phyloP scores from a whole-genome alignment of 176 grass and related monocot species.

The Lolium rigidum region DNA sequence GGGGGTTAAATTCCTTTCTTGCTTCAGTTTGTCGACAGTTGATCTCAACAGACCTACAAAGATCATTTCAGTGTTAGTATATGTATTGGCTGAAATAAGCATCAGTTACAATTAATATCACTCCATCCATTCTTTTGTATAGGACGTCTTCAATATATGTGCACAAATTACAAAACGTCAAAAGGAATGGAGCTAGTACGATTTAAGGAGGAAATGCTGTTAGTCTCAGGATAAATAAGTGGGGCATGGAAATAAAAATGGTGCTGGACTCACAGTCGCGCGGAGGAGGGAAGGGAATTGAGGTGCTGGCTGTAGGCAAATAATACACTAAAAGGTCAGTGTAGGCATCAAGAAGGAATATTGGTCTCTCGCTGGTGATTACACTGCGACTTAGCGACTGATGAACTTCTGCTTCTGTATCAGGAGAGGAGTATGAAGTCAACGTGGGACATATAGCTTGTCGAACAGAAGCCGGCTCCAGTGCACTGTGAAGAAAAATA shows the following conservation, averaged over 20 bases:
- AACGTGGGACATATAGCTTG: constrained; percentile 84
- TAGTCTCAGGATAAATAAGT: constrained; percentile 6
- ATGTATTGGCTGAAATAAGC: not conserved
- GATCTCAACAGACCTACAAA: constrained; percentile 75
- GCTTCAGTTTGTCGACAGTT: constrained; percentile 73
- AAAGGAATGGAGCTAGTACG: not conserved
- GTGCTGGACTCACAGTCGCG: constrained; percentile 70
- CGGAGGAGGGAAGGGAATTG: constrained; percentile 84
- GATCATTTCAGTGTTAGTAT: constrained; percentile 14
- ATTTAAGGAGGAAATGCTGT: not conserved
- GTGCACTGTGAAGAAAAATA: constrained; percentile 58
- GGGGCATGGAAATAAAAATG: not conserved
- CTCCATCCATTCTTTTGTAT: not conserved
- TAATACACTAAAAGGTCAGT: constrained; percentile 87
- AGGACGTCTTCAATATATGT: not conserved
- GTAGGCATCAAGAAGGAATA: constrained; percentile 93
- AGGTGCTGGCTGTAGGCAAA: constrained; percentile 58
- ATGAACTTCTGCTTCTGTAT: constrained; percentile 69
- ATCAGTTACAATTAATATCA: not conserved
- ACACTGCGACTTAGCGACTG: constrained; percentile 75
- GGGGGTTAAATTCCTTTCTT: constrained; percentile 82
- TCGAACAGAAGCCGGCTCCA: constrained; percentile 73
- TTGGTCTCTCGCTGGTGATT: constrained; percentile 74
- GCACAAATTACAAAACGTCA: not conserved
- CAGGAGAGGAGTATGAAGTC: constrained; percentile 74